phyloP scores from a whole-genome alignment of 2,329 filamentous ascomycete species.

The Allantophomopsis lycopodina region DNA sequence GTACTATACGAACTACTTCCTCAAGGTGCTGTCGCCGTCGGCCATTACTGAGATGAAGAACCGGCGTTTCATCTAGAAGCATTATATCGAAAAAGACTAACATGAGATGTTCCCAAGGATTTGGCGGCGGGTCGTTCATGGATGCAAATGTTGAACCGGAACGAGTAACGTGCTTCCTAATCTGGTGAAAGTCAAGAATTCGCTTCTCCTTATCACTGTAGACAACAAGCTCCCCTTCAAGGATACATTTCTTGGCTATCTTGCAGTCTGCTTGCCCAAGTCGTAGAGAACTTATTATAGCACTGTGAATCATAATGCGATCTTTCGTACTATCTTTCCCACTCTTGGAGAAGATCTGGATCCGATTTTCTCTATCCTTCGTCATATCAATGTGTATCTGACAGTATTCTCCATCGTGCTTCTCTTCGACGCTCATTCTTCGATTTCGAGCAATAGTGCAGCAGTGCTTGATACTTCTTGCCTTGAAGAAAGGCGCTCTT shows the following conservation, averaged over 20 bases:
- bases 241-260: conserved; percentile 42
- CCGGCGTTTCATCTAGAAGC: conserved; percentile 36
- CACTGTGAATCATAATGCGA: conserved; percentile 39
- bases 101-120: conserved; percentile 39
- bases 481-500: conserved; percentile 50
- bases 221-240: conserved; percentile 74
- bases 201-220: conserved; percentile 47
- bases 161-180: conserved; percentile 61
- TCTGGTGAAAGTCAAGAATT: conserved; percentile 15
- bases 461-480: conserved; percentile 61
- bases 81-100: conserved; percentile 47
- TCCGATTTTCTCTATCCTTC: conserved; percentile 21
- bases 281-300: background rate
- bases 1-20: conserved; percentile 35
- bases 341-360: conserved; percentile 85
- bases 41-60: conserved; percentile 22
- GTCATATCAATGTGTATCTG: conserved; percentile 69
- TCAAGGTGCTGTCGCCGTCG: conserved; percentile 31
- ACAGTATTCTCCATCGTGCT: conserved; percentile 83
- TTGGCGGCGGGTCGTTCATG: conserved; percentile 10
- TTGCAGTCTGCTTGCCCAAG: conserved; percentile 4
- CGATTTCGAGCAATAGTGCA: conserved; percentile 44
- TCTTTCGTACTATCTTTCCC: conserved; percentile 79
- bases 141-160: background rate
- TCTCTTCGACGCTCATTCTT: conserved; percentile 62